Percentiles rank a stretch among this genome's conserved stretches.
phyloP scores from a whole-genome alignment of 2,329 filamentous ascomycete genomes.

The Fusarium proliferatum region DNA sequence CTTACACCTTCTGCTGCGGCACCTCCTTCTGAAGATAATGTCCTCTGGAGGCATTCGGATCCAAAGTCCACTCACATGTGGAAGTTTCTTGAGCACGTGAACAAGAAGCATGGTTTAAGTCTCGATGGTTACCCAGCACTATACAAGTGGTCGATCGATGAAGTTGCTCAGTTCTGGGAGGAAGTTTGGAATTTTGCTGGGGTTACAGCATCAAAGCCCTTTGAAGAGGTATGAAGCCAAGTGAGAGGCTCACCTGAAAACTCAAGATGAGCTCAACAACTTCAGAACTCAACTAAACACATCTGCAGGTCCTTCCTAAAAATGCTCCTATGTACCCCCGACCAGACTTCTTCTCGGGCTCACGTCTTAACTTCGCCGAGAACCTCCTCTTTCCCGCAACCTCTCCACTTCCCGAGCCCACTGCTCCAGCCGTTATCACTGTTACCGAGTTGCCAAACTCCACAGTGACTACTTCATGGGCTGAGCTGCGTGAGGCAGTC shows the following conservation, averaged over 20 bases:
- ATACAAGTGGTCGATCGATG: slow-evolving; percentile 84
- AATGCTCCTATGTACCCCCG: slow-evolving; percentile 83
- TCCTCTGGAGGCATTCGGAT: slow-evolving; percentile 78
- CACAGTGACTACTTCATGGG: slow-evolving; percentile 73
- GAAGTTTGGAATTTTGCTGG: slow-evolving; percentile 87
- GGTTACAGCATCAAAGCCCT: slow-evolving; percentile 74
- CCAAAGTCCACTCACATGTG: slow-evolving; percentile 77
- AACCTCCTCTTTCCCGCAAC: slow-evolving; percentile 85
- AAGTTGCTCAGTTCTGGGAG: slow-evolving; percentile 83
- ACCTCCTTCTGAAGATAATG: slow-evolving; percentile 46
- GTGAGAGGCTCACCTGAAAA: slow-evolving; percentile 5
- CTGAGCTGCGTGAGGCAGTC: slow-evolving; percentile 81
- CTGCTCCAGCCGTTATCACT: slow-evolving; percentile 78
- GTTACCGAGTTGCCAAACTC: slow-evolving; percentile 79
- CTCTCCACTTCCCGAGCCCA: slow-evolving; percentile 57
- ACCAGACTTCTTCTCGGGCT: slow-evolving; percentile 84
- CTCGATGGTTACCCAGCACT: slow-evolving; percentile 78
- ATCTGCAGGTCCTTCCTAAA: slow-evolving; percentile 71
- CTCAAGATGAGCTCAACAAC: neutral
- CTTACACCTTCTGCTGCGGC: slow-evolving; percentile 35
- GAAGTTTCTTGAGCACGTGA: slow-evolving; percentile 76
- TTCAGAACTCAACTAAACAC: slow-evolving; percentile 15
- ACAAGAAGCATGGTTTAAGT: slow-evolving; percentile 71
- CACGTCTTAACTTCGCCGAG: slow-evolving; percentile 91
- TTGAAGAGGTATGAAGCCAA: slow-evolving; percentile 63